Conservation (phyloP, 2,329 filamentous ascomycete genomes). For the Plectosphaerella sp. region DNA sequence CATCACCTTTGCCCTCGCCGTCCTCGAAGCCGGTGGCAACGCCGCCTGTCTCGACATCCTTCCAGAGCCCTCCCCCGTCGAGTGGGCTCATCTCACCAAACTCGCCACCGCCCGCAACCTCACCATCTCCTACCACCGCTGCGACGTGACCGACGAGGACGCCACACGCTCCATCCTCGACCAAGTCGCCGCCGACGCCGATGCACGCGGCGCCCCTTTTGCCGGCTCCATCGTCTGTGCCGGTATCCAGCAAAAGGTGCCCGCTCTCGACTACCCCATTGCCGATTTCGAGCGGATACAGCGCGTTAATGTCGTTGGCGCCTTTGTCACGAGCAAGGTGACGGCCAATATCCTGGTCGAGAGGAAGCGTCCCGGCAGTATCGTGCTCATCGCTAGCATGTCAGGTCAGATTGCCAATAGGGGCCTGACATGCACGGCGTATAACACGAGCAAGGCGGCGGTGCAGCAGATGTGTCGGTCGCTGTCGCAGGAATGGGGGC, state of each 20-base stretch:
- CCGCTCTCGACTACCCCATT: constrained; percentile 40
- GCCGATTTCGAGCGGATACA: constrained; percentile 65
- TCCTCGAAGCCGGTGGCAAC: constrained; percentile 44
- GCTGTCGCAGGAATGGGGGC: constrained; percentile 58
- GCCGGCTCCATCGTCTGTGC: constrained; percentile 39
- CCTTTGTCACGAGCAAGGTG: constrained; percentile 65
- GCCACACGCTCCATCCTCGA: constrained; percentile 28
- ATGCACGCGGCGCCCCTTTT: constrained; percentile 24
- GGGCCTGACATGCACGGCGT: constrained; percentile 57
- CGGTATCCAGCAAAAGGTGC: constrained; percentile 42
- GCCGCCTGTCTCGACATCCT: constrained; percentile 44
- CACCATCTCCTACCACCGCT: constrained; percentile 33
- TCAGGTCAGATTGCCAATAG: constrained; percentile 44
- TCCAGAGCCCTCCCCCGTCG: constrained; percentile 24
- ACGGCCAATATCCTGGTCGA: constrained; percentile 54
- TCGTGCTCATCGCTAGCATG: constrained; percentile 47
- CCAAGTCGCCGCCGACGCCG: constrained; percentile 27
- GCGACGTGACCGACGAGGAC: constrained; percentile 42
- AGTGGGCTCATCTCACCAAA: constrained; percentile 38
- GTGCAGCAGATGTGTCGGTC: constrained; percentile 57
- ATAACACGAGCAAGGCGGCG: constrained; percentile 59
- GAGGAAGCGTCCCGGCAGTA: constrained; percentile 35
- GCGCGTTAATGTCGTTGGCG: constrained; percentile 66
- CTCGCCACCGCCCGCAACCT: constrained; percentile 28
- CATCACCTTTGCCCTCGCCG: constrained; percentile 41